Evolutionary conservation across 1,139 yeast species (phyloP).

Genomic region (Yamadazyma taylorii): DNA sequence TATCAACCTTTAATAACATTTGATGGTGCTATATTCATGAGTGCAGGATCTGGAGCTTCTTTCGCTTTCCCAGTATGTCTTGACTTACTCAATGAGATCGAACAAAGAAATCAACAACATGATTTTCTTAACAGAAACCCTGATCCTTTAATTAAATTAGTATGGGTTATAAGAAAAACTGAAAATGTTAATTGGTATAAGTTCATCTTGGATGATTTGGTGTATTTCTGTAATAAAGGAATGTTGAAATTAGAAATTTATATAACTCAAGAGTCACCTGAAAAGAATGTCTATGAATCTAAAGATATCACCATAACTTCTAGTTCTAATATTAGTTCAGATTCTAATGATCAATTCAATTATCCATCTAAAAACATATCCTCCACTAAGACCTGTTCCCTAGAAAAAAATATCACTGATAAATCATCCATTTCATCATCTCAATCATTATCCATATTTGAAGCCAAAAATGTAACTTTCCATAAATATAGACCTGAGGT

Average conservation of each 20-base stretch:
- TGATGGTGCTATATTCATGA: conserved; percentile 40
- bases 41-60: conserved; percentile 50
- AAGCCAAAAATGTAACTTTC: conserved; percentile 10
- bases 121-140: conserved; percentile 39
- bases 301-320: neutral
- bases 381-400: neutral
- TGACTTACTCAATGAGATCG: conserved; percentile 31
- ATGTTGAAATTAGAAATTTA: conserved; percentile 21
- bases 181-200: conserved; percentile 38
- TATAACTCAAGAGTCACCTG: conserved; percentile 18
- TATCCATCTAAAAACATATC: neutral
- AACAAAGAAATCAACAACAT: conserved; percentile 22
- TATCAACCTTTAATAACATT: conserved; percentile 43
- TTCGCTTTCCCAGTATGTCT: conserved; percentile 48
- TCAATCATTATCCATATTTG: conserved; percentile 5
- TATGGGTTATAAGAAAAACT: conserved; percentile 33
- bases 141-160: conserved; percentile 26
- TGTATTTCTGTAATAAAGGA: conserved; percentile 25
- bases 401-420: neutral
- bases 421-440: neutral
- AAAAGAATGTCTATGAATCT: no score
- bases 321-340: neutral
- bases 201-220: conserved; percentile 30
- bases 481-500: conserved; percentile 14
- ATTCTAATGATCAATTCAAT: neutral